Conservation (phyloP, 2,329 filamentous ascomycete species). For the Apiospora marii region DNA sequence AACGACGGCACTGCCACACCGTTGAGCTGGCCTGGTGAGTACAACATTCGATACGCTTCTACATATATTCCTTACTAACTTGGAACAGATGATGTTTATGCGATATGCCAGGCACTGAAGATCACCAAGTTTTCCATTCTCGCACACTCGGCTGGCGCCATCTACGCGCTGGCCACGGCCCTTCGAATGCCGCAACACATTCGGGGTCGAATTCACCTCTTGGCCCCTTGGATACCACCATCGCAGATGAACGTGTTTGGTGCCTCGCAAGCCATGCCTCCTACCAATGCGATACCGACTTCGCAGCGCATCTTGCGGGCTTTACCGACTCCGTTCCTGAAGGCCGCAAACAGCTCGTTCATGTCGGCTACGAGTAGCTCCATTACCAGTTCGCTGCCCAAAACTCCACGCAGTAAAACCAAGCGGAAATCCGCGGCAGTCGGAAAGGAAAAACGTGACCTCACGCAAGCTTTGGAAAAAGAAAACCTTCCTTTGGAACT, state of each 20-base stretch:
- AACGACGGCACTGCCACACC: constrained; percentile 84
- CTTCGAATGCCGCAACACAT: constrained; percentile 96
- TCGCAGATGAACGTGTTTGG: constrained; percentile 87
- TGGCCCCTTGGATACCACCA: constrained; percentile 97
- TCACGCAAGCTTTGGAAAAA: constrained; percentile 54
- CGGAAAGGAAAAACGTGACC: constrained; percentile 44
- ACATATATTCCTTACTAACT: neutral
- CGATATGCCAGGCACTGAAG: constrained; percentile 89
- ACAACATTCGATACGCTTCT: neutral
- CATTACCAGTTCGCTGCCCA: constrained; percentile 80
- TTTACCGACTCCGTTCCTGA: constrained; percentile 87
- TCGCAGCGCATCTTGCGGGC: constrained; percentile 91
- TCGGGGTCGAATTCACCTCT: constrained; percentile 88
- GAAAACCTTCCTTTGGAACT: constrained; percentile 51
- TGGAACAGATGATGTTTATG: constrained; percentile 77
- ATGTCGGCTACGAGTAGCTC: constrained; percentile 91
- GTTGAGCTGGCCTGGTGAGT: constrained; percentile 89
- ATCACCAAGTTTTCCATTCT: constrained; percentile 97
- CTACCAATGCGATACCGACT: constrained; percentile 86
- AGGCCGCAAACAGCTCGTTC: constrained; percentile 94
- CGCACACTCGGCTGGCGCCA: constrained; percentile 96
- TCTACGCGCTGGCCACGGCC: constrained; percentile 94
- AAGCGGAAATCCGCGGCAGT: constrained; percentile 64
- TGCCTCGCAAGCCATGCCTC: constrained; percentile 75
- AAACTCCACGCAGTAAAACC: constrained; percentile 62